Evolutionary conservation across 2,329 filamentous ascomycete species (phyloP), one percentile per base, ranked within the genome.

Genomic region (Exophiala bonariae): DNA sequence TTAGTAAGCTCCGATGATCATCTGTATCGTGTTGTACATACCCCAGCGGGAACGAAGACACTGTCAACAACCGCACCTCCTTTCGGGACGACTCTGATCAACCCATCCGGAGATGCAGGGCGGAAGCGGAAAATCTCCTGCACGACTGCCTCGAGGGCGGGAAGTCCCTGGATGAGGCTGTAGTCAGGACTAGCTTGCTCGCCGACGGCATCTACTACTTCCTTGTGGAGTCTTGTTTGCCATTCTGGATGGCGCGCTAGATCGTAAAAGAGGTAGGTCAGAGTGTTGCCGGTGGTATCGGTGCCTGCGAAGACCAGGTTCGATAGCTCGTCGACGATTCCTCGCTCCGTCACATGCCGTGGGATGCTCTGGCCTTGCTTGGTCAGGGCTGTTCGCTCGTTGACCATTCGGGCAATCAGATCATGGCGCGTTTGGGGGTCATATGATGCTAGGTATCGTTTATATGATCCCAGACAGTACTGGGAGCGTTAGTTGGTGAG

Each of bases 201-300:
- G 30, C 9, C 32, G 13, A n/a, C 30, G 23, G 20, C 43, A 14
- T 30, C 13, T 3, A 17, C 22, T 17, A 19, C 14, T 36, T 68
- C 65, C 13, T 54, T 49, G n/a, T 59, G 63, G 6, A 69, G 53
- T n/a, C 51, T 45, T 0, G 17, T 35, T 48, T 69, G 65, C 13
- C 66, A 49, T 7, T 52, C 41, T 6, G 62, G 61, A 3, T 55
- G 53, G n/a, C 50, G 50, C 3, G 64, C 66, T 14, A 68, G 39
- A 50, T 67, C 62, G 57, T 61, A 64, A 54, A 66, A 58, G 19
- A 65, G 58, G 48, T 67, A 68, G 1, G 63, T 66, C 22, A 66
- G 59, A 3, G 6, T 43, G 26, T 13, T 43, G 26, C 41, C 20
- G 3, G 41, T 43, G 5, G 41, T 23, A 17, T 51, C 36, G 7